These are phyloP conservation scores for Microcera coccophila DNA, from an alignment of 2,329 filamentous ascomycete genomes.

Conservation along the genomic window DNA sequence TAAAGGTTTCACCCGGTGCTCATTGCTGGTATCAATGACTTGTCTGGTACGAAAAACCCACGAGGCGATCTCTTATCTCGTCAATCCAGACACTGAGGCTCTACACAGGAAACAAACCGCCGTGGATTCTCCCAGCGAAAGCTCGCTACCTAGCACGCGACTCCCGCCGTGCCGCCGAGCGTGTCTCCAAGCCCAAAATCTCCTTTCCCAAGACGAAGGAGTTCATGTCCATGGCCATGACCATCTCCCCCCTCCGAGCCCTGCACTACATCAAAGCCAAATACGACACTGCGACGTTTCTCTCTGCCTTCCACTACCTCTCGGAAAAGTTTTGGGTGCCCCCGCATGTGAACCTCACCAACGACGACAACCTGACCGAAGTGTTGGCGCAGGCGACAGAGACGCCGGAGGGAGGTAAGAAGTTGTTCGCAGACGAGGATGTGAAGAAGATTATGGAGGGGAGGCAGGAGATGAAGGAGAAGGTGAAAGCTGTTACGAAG, in stretches of 20 bases:
- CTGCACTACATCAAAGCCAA: conserved; percentile 63
- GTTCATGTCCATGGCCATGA: conserved; percentile 42
- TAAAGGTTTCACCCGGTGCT: conserved; percentile 68
- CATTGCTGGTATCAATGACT: conserved; percentile 62
- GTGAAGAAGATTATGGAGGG: conserved; percentile 53
- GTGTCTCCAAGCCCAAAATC: conserved; percentile 36
- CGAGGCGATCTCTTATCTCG: too few relatives aligned
- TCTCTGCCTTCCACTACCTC: conserved; percentile 51
- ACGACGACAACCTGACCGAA: conserved; percentile 49
- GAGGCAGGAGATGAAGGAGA: conserved; percentile 42
- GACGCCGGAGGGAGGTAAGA: conserved; percentile 19
- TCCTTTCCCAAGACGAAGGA: conserved; percentile 38
- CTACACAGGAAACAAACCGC: conserved; percentile 64
- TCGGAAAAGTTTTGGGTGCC: conserved; percentile 61
- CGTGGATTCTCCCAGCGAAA: conserved; percentile 68
- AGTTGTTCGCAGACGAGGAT: conserved; percentile 49
- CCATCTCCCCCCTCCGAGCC: conserved; percentile 58
- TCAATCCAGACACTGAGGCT: not conserved
- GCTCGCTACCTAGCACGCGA: conserved; percentile 51
- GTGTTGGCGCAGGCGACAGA: conserved; percentile 33
- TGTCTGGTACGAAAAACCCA: conserved; percentile 51
- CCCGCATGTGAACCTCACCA: conserved; percentile 55
- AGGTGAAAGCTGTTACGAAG: conserved; percentile 55
- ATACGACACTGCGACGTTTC: conserved; percentile 47
- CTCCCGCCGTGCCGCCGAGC: conserved; percentile 35